Evolutionary conservation across 2,329 filamentous ascomycete species (phyloP), one percentile per base, ranked within the genome.

Genomic region (Botrytis sinoallii): DNA sequence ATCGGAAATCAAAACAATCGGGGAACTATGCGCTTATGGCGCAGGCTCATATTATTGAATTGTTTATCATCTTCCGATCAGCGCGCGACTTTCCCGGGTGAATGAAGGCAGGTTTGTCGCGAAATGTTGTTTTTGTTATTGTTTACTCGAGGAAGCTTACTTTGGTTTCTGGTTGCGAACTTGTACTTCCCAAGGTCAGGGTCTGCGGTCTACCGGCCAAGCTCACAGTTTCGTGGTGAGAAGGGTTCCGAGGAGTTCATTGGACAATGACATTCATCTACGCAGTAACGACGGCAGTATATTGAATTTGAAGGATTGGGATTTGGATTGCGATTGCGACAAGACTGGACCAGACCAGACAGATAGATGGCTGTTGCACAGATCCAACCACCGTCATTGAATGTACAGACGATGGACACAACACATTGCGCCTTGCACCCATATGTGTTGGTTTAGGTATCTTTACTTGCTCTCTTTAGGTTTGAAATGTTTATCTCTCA

Each of bases 21-120:
- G 74, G 63, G 74, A 75, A 67, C 52, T 75, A 71, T 78, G 76
- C 76, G 78, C 76, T 76, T 75, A 77, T 77, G 76, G 75, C 77
- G 77, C 77, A 76, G 55, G 67, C 75, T 71, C 75, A 75, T 74
- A 76, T 74, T 74, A 75, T 70, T 61, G 55, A 46, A 61, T 40
- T 10, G 20, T 61, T 73, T 71, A 64, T 73, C 70, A 64, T 32
- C 40, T 66, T 66, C 75, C 76, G 79, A 77, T 77, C 77, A 75
- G 61, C 73, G 70, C 60, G 65, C 70, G 71, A 70, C 64, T 55
- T 73, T 70, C 70, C 57, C 52, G 52, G 46, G 35, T 71, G 66
- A 35, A 73, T 72, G 73, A 71, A 72, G 72, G 46, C 71, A 71
- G 72, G 61, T 69, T 75, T 75, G 75, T 72, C 75, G 68, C 68